Evolutionary conservation across 192 early-diverging fungal species (phyloP).

Genomic region (Dissophora ornata): DNA sequence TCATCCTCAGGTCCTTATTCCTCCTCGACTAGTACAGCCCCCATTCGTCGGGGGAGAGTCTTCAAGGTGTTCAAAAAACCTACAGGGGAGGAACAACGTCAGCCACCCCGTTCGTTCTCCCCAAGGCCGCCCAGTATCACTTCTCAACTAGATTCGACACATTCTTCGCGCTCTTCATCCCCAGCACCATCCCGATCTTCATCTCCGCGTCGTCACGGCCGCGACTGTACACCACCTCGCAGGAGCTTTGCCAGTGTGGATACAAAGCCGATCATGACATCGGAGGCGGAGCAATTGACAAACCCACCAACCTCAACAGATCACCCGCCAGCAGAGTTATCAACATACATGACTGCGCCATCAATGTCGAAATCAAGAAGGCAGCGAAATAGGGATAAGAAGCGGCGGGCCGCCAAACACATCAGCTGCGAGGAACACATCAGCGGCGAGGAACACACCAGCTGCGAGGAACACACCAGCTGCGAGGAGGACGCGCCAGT

Average conservation of each 20-base stretch:
- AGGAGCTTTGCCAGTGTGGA: background rate
- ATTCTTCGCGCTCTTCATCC: slow-evolving; percentile 15
- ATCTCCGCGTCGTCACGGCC: slow-evolving; percentile 1
- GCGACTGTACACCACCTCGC: background rate
- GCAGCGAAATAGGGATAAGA: slow-evolving; percentile 8
- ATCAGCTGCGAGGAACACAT: background rate
- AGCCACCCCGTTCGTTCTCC: background rate
- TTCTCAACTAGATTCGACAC: slow-evolving; percentile 3
- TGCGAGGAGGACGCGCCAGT: too few species aligned
- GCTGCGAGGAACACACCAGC: too few species aligned
- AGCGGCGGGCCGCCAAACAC: background rate
- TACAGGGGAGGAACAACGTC: background rate
- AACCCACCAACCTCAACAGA: background rate
- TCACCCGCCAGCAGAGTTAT: too few species aligned
- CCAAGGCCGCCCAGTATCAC: background rate
- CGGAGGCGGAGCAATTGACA: background rate
- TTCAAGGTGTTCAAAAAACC: slow-evolving; percentile 22
- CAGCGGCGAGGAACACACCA: slow-evolving; percentile 1
- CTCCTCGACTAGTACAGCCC: slow-evolving; percentile 35
- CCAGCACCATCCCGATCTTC: slow-evolving; percentile 11
- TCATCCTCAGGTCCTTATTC: slow-evolving; percentile 23
- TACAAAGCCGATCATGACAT: background rate
- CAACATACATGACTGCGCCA: background rate
- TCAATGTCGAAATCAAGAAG: slow-evolving; percentile 14
- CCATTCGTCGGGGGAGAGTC: slow-evolving; percentile 29